phyloP scores from a whole-genome alignment of 2,329 filamentous ascomycete genomes.

The Xylaria sp. region DNA sequence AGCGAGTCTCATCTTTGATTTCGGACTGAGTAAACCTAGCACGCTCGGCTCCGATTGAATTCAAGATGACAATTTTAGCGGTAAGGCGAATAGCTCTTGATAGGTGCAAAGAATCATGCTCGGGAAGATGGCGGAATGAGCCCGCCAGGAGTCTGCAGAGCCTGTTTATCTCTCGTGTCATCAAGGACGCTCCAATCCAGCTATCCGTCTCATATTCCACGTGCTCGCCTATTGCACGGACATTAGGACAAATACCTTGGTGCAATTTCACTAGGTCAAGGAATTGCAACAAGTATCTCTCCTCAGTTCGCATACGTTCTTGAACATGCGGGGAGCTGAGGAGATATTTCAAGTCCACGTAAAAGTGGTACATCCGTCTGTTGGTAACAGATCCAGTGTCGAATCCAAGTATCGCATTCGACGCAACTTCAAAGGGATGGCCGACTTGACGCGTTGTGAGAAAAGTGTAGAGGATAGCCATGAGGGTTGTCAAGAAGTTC shows the following conservation, averaged over 20 bases:
- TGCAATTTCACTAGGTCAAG: slow-evolving; percentile 95
- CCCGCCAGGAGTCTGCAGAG: slow-evolving; percentile 90
- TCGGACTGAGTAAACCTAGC: slow-evolving; percentile 86
- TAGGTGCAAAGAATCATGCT: slow-evolving; percentile 74
- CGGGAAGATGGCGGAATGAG: slow-evolving; percentile 77
- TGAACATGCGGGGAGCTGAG: slow-evolving; percentile 91
- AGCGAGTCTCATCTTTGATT: slow-evolving; percentile 85
- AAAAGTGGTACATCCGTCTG: slow-evolving; percentile 96
- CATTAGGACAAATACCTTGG: slow-evolving; percentile 95
- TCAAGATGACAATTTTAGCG: slow-evolving; percentile 85
- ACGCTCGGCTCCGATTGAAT: slow-evolving; percentile 89
- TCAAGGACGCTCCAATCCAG: slow-evolving; percentile 95
- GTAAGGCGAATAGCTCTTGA: slow-evolving; percentile 77
- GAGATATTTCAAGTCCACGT: slow-evolving; percentile 91
- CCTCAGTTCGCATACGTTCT: slow-evolving; percentile 81
- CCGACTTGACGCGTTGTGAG: slow-evolving; percentile 95
- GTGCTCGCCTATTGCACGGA: slow-evolving; percentile 91
- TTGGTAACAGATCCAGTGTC: slow-evolving; percentile 96
- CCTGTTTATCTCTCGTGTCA: slow-evolving; percentile 94
- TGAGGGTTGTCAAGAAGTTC: slow-evolving; percentile 93
- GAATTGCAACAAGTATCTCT: slow-evolving; percentile 92
- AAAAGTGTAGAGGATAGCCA: slow-evolving; percentile 98
- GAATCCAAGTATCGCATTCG: slow-evolving; percentile 87
- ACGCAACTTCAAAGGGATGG: slow-evolving; percentile 88
- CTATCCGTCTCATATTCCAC: slow-evolving; percentile 98